These are phyloP conservation scores for Ligustrum vulgare DNA, from an alignment of 257 asterid genomes.

Conservation along the genomic window DNA sequence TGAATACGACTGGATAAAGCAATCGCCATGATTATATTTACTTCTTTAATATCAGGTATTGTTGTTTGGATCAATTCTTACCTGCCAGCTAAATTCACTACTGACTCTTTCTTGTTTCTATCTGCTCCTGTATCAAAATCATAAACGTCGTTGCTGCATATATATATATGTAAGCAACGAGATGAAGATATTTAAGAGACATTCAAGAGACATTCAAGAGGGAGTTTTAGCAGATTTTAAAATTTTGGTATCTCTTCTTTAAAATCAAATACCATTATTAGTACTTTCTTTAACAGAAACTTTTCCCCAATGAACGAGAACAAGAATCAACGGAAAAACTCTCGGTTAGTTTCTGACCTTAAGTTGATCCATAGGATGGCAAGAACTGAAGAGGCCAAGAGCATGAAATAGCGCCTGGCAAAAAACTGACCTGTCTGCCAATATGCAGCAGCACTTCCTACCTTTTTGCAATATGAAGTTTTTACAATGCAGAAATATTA, in stretches of 20 bases:
- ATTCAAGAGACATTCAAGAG: too few species aligned
- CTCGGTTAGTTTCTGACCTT: conserved; percentile 37
- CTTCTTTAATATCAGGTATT: neutral
- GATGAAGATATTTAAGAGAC: neutral
- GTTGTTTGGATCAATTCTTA: conserved; percentile 10
- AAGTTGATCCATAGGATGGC: conserved; percentile 57
- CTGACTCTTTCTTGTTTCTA: conserved; percentile 63
- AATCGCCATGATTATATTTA: neutral
- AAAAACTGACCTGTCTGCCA: conserved; percentile 46
- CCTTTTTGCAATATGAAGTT: too few species aligned
- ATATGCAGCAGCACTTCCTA: conserved; percentile 58
- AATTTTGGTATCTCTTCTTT: neutral
- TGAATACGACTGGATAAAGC: neutral
- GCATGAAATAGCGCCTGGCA: conserved; percentile 35
- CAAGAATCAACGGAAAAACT: neutral
- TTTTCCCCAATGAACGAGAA: neutral
- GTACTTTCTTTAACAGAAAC: neutral
- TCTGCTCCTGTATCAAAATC: conserved; percentile 75
- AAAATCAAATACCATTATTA: neutral
- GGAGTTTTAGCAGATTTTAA: neutral
- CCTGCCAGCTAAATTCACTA: conserved; percentile 58
- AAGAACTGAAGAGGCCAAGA: conserved; percentile 46
- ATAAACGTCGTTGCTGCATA: conserved; percentile 67
- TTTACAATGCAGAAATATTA: neutral
- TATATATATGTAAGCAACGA: neutral